Conservation (phyloP, 441 rosid genomes). For the Pelargonium cotyledonis region DNA sequence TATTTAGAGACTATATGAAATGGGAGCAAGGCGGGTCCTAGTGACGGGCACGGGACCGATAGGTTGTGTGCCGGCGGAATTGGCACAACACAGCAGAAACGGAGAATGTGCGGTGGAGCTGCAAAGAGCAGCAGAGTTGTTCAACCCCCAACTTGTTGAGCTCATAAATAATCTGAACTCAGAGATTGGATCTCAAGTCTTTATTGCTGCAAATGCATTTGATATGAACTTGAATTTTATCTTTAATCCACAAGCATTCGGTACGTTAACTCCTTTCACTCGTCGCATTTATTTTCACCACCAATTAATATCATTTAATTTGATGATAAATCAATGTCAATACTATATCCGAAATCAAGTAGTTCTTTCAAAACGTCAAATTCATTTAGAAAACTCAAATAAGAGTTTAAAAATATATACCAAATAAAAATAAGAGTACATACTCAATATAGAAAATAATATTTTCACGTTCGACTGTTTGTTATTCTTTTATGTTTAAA, state of each 20-base stretch:
- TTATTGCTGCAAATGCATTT: constrained; percentile 47
- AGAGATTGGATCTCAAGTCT: constrained; percentile 49
- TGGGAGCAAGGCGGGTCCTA: constrained; percentile 73
- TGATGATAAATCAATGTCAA: no score
- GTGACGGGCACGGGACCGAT: constrained; percentile 90
- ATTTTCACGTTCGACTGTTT: no score
- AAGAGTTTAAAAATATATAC: no score
- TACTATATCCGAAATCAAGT: no score
- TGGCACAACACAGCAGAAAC: constrained; percentile 52
- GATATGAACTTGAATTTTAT: constrained; percentile 59
- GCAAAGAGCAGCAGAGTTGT: constrained; percentile 57
- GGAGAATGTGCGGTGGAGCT: constrained; percentile 64
- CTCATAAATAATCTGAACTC: constrained; percentile 43
- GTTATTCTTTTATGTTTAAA: no score
- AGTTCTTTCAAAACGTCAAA: no score
- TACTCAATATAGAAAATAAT: no score
- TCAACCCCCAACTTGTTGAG: constrained; percentile 58
- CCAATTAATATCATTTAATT: no score
- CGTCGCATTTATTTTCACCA: no score
- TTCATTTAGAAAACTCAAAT: no score
- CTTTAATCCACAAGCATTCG: constrained; percentile 49
- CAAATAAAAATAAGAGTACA: no score
- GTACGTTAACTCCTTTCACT: constrained; percentile 25
- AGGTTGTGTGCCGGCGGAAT: constrained; percentile 82
- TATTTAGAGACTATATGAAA: constrained; percentile 47